A percentile compares a stretch with the other conserved stretches of the same genome.
Conservation (phyloP, 2,329 filamentous ascomycete genomes). For the Neoascochyta sp. region DNA sequence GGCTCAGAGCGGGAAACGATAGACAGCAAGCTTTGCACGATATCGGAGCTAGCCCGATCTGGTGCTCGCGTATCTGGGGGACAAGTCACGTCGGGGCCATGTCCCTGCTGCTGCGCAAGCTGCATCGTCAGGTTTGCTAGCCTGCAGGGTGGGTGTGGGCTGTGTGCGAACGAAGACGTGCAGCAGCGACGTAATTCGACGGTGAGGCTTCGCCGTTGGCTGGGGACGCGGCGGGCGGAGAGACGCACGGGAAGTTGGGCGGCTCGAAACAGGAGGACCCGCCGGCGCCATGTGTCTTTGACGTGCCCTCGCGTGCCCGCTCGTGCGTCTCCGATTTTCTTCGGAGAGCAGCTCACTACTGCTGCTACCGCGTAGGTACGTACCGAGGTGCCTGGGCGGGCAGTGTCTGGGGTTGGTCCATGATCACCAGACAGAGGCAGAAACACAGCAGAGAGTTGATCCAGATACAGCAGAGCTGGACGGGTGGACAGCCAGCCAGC, state of each 20-base stretch:
- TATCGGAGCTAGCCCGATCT: constrained; percentile 8
- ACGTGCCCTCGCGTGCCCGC: not conserved
- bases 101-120: constrained; percentile 6
- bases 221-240: constrained; percentile 1
- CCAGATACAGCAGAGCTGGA: constrained; percentile 1
- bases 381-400: not conserved
- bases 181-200: too few relatives aligned
- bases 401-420: not conserved
- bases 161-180: too few relatives aligned
- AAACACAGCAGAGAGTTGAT: not conserved
- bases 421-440: constrained; percentile 1
- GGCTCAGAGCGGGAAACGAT: too few relatives aligned
- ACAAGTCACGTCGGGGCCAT: constrained; percentile 2
- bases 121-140: not conserved
- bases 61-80: constrained; percentile 7
- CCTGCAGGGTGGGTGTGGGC: constrained; percentile 2
- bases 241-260: constrained; percentile 1
- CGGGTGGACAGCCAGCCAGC: not conserved
- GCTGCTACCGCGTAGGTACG: constrained; percentile 1
- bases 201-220: too few relatives aligned
- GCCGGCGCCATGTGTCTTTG: constrained; percentile 1
- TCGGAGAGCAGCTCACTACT: constrained; percentile 1
- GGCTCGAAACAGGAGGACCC: constrained; percentile 3
- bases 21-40: constrained; percentile 3
- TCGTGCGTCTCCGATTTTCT: constrained; percentile 1